Conservation (phyloP, 257 asterid species). For the Jasminum sambac region DNA sequence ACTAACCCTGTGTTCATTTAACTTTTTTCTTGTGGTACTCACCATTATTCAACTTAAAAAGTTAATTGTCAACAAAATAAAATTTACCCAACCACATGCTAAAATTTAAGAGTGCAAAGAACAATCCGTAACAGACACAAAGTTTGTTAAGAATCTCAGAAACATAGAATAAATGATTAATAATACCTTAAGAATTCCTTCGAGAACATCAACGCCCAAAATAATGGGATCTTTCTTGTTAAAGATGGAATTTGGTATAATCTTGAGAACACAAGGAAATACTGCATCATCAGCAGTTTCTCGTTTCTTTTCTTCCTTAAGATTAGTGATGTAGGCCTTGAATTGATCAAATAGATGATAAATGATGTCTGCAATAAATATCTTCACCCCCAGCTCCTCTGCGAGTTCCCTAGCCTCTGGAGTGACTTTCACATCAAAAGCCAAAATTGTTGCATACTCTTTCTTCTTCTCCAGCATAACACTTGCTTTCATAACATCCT, state of each 20-base stretch:
- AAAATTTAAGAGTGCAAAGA: background rate
- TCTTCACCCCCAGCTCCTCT: conserved; percentile 82
- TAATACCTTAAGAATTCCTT: conserved; percentile 78
- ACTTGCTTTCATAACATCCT: conserved; percentile 96
- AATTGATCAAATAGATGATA: conserved; percentile 92
- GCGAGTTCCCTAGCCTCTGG: conserved; percentile 92
- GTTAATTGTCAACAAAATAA: too few species aligned
- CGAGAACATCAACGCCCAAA: conserved; percentile 86
- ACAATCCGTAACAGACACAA: background rate
- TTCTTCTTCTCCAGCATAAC: conserved; percentile 98
- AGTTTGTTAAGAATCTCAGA: background rate
- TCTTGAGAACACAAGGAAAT: conserved; percentile 92
- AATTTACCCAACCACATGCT: background rate
- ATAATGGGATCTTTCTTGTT: conserved; percentile 97
- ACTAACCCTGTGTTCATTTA: too few species aligned
- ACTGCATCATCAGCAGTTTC: conserved; percentile 95
- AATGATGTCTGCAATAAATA: conserved; percentile 84
- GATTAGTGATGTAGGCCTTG: conserved; percentile 88
- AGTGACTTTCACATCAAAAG: conserved; percentile 91
- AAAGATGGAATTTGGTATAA: conserved; percentile 76
- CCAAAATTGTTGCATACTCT: conserved; percentile 87
- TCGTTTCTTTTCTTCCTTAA: conserved; percentile 91
- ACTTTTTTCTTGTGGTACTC: too few species aligned
- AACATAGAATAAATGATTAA: conserved; percentile 7
- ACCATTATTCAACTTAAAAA: too few species aligned